phyloP scores from a whole-genome alignment of 2,329 filamentous ascomycete species.

The Venturia aucupariae region DNA sequence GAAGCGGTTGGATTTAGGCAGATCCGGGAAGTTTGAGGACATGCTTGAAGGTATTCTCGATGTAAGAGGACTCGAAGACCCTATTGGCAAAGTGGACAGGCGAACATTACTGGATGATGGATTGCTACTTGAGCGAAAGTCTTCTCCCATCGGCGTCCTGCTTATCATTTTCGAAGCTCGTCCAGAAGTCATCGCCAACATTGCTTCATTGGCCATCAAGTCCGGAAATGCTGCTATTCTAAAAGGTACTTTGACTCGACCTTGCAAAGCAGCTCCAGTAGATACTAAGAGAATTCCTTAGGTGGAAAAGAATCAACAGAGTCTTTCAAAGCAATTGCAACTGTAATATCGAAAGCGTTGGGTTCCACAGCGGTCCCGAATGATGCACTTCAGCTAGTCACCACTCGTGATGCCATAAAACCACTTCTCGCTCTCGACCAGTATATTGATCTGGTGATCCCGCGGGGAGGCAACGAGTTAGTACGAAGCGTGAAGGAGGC shows the following conservation, averaged over 20 bases:
- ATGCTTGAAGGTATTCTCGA: conserved; percentile 94
- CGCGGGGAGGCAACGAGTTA: conserved; percentile 80
- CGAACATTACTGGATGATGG: conserved; percentile 80
- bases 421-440: conserved; percentile 78
- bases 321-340: conserved; percentile 87
- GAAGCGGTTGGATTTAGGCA: conserved; percentile 76
- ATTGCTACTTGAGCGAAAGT: conserved; percentile 75
- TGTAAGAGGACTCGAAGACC: conserved; percentile 75
- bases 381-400: conserved; percentile 84
- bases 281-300: conserved; percentile 24
- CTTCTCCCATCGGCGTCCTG: conserved; percentile 92
- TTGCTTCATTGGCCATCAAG: conserved; percentile 90
- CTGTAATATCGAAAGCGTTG: conserved; percentile 72
- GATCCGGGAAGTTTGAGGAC: conserved; percentile 89
- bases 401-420: conserved; percentile 81
- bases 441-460: conserved; percentile 91
- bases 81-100: conserved; percentile 77
- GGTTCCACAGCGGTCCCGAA: conserved; percentile 66
- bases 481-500: conserved; percentile 82
- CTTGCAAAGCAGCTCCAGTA: background rate
- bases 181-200: conserved; percentile 97
- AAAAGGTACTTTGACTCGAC: conserved; percentile 51
- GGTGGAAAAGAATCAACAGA: conserved; percentile 90
- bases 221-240: conserved; percentile 95
- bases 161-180: conserved; percentile 97